Evolutionary conservation across 2,329 filamentous ascomycete genomes (phyloP).

Genomic region (Colletotrichum viniferum): DNA sequence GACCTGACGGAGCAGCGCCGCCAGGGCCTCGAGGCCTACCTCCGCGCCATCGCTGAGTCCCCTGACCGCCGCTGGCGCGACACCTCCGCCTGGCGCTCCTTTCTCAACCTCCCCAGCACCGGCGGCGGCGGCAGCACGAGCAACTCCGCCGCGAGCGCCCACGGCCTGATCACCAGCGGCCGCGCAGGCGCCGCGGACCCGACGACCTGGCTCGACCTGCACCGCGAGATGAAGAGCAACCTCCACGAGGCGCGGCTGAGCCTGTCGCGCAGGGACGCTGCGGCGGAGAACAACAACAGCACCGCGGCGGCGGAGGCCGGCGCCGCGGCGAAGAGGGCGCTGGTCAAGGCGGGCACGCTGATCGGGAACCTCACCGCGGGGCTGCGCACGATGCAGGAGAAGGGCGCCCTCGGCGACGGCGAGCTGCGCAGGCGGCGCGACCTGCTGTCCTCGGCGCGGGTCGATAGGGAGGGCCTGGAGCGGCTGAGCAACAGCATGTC

Average conservation of each 20-base stretch:
- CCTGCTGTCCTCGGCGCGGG: conserved; percentile 69
- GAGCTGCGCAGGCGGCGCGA: conserved; percentile 76
- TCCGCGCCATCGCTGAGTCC: conserved; percentile 72
- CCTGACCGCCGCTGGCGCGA: conserved; percentile 80
- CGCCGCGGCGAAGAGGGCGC: conserved; percentile 74
- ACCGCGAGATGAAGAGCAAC: conserved; percentile 73
- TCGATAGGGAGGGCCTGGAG: conserved; percentile 79
- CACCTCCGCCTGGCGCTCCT: conserved; percentile 73
- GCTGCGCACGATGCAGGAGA: conserved; percentile 60
- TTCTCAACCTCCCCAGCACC: conserved; percentile 69
- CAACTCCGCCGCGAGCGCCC: conserved; percentile 53
- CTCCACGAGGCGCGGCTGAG: conserved; percentile 70
- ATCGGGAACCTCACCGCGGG: conserved; percentile 70
- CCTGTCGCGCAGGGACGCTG: conserved; percentile 69
- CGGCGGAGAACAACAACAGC: conserved; percentile 42
- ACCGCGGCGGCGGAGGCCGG: conserved; percentile 63
- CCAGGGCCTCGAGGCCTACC: conserved; percentile 70
- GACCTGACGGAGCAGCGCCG: conserved; percentile 76
- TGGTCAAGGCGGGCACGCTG: conserved; percentile 71
- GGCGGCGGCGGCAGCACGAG: conserved; percentile 40
- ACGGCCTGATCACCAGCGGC: conserved; percentile 40
- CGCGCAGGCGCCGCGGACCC: conserved; percentile 52
- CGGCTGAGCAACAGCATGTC: conserved; percentile 66
- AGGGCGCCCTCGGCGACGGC: conserved; percentile 68
- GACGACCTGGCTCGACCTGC: conserved; percentile 77